Conservation (phyloP, 495 filamentous ascomycete genomes). For the Talaromyces ruber region DNA sequence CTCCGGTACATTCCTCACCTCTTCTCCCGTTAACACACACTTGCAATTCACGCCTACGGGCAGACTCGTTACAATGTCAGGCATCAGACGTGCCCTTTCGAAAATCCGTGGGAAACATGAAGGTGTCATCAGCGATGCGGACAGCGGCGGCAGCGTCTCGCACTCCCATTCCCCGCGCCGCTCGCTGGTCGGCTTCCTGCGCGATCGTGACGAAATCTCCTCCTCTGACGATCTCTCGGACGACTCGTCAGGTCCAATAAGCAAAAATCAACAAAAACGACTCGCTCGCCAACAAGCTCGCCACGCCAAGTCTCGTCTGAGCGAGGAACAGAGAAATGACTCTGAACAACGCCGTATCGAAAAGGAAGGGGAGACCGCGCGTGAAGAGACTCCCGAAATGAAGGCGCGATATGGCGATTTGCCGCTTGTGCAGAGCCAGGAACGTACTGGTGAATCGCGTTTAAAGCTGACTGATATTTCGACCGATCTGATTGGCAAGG, state of each 20-base stretch:
- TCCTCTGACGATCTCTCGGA: conserved; percentile 42
- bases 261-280: conserved; percentile 48
- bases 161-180: conserved; percentile 25
- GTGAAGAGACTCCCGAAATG: conserved; percentile 42
- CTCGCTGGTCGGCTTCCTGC: conserved; percentile 31
- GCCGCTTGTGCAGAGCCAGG: conserved; percentile 40
- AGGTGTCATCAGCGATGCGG: conserved; percentile 15
- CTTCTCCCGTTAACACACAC: neutral
- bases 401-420: conserved; percentile 52
- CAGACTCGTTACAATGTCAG: conserved; percentile 26
- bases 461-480: conserved; percentile 43
- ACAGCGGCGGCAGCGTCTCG: conserved; percentile 10
- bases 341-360: conserved; percentile 34
- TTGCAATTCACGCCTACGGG: neutral
- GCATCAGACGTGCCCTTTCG: conserved; percentile 34
- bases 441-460: conserved; percentile 29
- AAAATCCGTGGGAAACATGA: conserved; percentile 24
- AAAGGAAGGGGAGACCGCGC: conserved; percentile 33
- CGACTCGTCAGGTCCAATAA: conserved; percentile 29
- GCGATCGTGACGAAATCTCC: conserved; percentile 31
- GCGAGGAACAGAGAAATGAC: conserved; percentile 43
- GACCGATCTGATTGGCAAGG: conserved; percentile 53
- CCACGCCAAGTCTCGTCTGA: conserved; percentile 35
- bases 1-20: neutral
- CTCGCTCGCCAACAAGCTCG: conserved; percentile 34